A percentile compares a stretch with the other conserved stretches of the same genome.
phyloP scores from a whole-genome alignment of 2,329 filamentous ascomycete species.

The Penicillium brasilianum region DNA sequence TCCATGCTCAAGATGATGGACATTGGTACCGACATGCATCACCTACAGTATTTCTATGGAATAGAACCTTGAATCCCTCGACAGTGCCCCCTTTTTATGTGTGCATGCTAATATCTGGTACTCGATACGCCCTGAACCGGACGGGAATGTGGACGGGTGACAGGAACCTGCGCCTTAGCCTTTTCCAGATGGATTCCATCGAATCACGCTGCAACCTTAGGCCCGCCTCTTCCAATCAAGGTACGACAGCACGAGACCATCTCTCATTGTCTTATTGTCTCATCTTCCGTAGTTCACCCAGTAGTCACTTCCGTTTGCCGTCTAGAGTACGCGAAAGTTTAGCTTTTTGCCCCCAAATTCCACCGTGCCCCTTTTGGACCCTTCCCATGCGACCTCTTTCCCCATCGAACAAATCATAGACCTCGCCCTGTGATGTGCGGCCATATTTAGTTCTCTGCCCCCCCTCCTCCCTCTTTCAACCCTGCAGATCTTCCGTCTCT shows the following conservation, averaged over 20 bases:
- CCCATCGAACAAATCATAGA: slow-evolving; percentile 9
- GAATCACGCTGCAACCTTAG: slow-evolving; percentile 5
- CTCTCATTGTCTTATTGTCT: slow-evolving; percentile 24
- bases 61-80: not conserved
- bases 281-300: slow-evolving; percentile 6
- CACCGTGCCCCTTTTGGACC: slow-evolving; percentile 1
- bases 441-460: not conserved
- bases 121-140: not conserved
- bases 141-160: slow-evolving; percentile 1
- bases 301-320: not conserved
- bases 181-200: not conserved
- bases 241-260: slow-evolving; percentile 43
- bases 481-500: slow-evolving; percentile 16
- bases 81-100: not conserved
- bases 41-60: not conserved
- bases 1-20: not conserved
- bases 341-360: slow-evolving; percentile 12
- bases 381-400: slow-evolving; percentile 23
- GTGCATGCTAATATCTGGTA: not conserved
- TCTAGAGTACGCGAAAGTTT: too few relatives aligned
- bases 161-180: not conserved
- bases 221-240: slow-evolving; percentile 31
- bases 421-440: too few relatives aligned
- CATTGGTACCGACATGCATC: not conserved
- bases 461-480: not conserved